Percentiles rank a stretch among this genome's conserved stretches.
phyloP scores from a whole-genome alignment of 2,329 filamentous ascomycete genomes.

The Aspergillus neoniger region DNA sequence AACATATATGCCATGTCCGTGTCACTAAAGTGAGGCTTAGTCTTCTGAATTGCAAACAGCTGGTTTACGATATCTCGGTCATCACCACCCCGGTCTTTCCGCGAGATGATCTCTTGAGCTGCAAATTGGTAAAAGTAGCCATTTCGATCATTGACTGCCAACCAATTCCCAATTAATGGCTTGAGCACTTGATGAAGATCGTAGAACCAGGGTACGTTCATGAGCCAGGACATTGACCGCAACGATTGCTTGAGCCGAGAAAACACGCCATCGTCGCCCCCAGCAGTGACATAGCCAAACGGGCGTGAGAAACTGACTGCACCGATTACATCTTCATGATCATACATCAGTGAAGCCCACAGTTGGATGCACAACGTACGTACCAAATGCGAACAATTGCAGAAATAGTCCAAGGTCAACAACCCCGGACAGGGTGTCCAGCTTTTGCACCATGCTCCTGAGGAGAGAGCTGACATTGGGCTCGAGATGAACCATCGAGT shows the following conservation, averaged over 20 bases:
- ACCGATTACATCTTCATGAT: background rate
- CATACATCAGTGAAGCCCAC: background rate
- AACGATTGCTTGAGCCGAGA: background rate
- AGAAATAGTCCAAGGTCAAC: background rate
- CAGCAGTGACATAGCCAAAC: background rate
- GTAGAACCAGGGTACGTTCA: background rate
- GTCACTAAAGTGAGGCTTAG: background rate
- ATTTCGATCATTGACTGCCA: conserved; percentile 4
- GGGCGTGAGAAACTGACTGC: conserved; percentile 6
- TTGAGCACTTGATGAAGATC: background rate
- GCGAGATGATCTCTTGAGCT: background rate
- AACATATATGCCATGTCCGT: conserved; percentile 2
- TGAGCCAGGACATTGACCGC: conserved; percentile 1
- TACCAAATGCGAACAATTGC: conserved; percentile 8
- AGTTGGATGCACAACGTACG: background rate
- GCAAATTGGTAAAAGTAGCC: conserved; percentile 1
- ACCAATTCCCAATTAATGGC: background rate
- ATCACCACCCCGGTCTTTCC: conserved; percentile 3
- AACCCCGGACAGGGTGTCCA: background rate
- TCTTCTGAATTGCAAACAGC: background rate
- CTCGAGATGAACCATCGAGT: conserved; percentile 5
- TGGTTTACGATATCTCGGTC: background rate
- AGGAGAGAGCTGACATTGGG: background rate
- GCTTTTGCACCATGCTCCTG: background rate
- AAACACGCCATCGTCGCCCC: background rate